Evolutionary conservation across 225 moss, liverwort and hornwort species (phyloP), one percentile per base, ranked within the genome.

Genomic region (Bryoerythrophyllum caledonicum): DNA sequence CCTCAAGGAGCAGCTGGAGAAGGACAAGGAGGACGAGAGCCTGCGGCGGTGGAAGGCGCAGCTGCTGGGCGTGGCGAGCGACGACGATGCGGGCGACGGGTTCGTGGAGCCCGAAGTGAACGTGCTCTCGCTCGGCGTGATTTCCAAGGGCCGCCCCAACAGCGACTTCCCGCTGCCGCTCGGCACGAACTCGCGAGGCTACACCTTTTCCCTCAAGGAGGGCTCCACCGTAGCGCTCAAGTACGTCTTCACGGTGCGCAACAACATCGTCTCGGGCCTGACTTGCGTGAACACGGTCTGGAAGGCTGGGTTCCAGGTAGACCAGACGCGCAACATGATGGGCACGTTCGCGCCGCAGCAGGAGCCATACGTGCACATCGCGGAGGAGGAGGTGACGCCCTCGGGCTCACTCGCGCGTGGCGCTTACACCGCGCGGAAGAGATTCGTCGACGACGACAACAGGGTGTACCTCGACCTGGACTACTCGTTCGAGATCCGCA

Each of bases 1-100:
- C 3, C 74, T 90, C 0, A 90, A 90, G 32, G 80, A 79, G 70
- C 87, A 90, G 85, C 78, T 90, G 67, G 90, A 90, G 77, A 85
- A 87, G 68, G 90, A 90, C 77, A 90, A 96, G 68, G 96, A 96
- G 60, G 96, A 96, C 72, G 96, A 92, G 68, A 94, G 94, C 75
- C 83, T 96, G 76, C 73, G 96, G 71, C 86, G 94, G 71, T 96
- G 96, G 96, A 96, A 96, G 76, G 92, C 94, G 26, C 96, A 96
- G 91, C 81, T 96, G 30, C 76, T 96, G 48, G 96, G 96, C 4
- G 82, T 84, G 10, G 90, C 89, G 7, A 90, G 88, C 70, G 74
- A 92, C 8, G 96, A 96, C 25, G 96, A 96, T 41, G 86, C 90
- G 0, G 87, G 82, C 12, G 88, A 90, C 60, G 96, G 90, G 73